phyloP scores from a whole-genome alignment of 2,329 filamentous ascomycete species.

The Diplocarpon rosae region DNA sequence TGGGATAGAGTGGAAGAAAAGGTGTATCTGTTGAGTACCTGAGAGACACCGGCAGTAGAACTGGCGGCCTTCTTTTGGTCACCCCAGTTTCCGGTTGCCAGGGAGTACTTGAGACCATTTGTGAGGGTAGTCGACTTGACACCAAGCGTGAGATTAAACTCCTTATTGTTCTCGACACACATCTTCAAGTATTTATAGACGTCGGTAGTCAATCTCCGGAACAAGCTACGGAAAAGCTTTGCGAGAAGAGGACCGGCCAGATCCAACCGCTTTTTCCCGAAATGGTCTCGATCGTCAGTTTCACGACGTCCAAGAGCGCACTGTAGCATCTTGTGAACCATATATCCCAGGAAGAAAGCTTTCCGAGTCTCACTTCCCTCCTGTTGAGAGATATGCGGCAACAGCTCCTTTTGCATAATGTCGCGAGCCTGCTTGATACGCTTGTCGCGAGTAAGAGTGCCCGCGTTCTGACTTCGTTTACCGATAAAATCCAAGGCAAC shows the following conservation, averaged over 20 bases:
- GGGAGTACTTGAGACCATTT: slow-evolving; percentile 89
- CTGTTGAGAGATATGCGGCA: slow-evolving; percentile 91
- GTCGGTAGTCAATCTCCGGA: slow-evolving; percentile 83
- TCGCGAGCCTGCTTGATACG: slow-evolving; percentile 88
- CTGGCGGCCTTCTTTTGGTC: slow-evolving; percentile 97
- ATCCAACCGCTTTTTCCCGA: slow-evolving; percentile 96
- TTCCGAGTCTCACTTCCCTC: slow-evolving; percentile 94
- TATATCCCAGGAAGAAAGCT: slow-evolving; percentile 96
- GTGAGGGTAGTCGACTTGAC: slow-evolving; percentile 87
- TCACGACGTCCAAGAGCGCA: slow-evolving; percentile 87
- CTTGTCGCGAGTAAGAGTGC: slow-evolving; percentile 65
- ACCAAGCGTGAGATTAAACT: slow-evolving; percentile 84
- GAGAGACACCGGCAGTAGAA: slow-evolving; percentile 91
- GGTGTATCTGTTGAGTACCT: slow-evolving; percentile 95
- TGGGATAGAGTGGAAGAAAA: slow-evolving; percentile 95
- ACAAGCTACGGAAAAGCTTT: slow-evolving; percentile 89
- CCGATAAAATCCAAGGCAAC: slow-evolving; percentile 92
- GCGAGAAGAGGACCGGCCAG: slow-evolving; percentile 87
- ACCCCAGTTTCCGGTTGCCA: slow-evolving; percentile 98
- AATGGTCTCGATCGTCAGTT: slow-evolving; percentile 95
- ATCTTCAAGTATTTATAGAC: slow-evolving; percentile 84
- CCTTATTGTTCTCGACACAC: slow-evolving; percentile 77
- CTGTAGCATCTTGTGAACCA: slow-evolving; percentile 92
- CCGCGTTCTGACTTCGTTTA: slow-evolving; percentile 67
- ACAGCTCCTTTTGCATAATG: slow-evolving; percentile 90